These are phyloP conservation scores for Cytospora piceae DNA, from an alignment of 2,329 filamentous ascomycete species.

Conservation along the genomic window DNA sequence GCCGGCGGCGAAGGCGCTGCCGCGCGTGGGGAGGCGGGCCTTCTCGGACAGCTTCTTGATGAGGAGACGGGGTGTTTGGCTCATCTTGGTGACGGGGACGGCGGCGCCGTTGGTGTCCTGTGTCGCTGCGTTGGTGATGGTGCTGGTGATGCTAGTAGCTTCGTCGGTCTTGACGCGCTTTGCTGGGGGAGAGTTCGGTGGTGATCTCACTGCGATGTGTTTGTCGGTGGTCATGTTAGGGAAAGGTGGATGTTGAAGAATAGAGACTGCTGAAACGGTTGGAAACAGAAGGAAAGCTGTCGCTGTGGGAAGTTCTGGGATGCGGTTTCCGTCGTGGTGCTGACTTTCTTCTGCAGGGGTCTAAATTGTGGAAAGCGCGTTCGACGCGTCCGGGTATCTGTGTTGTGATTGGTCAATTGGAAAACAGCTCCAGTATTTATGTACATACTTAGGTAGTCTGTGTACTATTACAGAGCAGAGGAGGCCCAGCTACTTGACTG, in stretches of 20 bases:
- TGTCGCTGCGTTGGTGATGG: slow-evolving; percentile 32
- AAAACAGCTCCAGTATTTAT: neutral
- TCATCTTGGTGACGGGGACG: slow-evolving; percentile 40
- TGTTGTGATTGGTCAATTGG: slow-evolving; percentile 28
- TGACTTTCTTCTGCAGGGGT: slow-evolving; percentile 12
- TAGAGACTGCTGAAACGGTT: neutral
- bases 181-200: slow-evolving; percentile 73
- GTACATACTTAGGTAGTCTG: neutral
- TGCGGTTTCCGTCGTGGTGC: neutral
- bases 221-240: slow-evolving; percentile 40
- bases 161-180: slow-evolving; percentile 75
- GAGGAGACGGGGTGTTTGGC: slow-evolving; percentile 65
- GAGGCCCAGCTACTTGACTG: too few relatives aligned
- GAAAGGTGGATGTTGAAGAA: slow-evolving; percentile 16
- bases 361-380: slow-evolving; percentile 19
- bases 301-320: slow-evolving; percentile 8
- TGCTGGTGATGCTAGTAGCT: slow-evolving; percentile 34
- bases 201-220: slow-evolving; percentile 48
- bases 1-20: slow-evolving; percentile 86
- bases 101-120: slow-evolving; percentile 36
- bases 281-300: slow-evolving; percentile 1
- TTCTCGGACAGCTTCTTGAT: slow-evolving; percentile 86
- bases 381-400: slow-evolving; percentile 25
- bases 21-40: slow-evolving; percentile 83
- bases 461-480: too few relatives aligned